Evolutionary conservation across 495 filamentous ascomycete genomes (phyloP).

Genomic region (Penicillium odoratum): DNA sequence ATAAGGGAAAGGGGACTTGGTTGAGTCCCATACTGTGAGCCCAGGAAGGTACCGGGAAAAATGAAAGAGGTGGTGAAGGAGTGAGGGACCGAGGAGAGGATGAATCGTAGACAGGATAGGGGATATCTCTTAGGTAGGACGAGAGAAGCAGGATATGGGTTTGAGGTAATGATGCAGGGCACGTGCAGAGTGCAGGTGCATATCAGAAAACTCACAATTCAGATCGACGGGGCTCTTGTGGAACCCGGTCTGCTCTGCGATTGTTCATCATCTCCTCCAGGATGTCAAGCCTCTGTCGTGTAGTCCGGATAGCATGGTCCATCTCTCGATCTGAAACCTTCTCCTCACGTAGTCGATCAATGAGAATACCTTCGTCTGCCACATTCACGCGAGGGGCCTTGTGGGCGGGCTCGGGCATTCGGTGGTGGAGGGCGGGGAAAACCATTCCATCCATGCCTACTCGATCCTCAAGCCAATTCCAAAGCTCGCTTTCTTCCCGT

Average conservation of each 20-base stretch:
- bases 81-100: not conserved
- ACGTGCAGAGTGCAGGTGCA: not conserved
- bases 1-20: not conserved
- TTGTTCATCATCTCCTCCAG: constrained; percentile 70
- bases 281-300: constrained; percentile 75
- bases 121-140: too few species aligned
- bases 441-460: constrained; percentile 71
- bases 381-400: constrained; percentile 22
- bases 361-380: constrained; percentile 35
- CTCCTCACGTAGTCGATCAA: constrained; percentile 59
- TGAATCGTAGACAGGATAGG: not conserved
- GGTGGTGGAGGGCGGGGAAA: constrained; percentile 35
- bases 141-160: not conserved
- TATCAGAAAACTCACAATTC: constrained; percentile 16
- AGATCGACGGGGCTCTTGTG: constrained; percentile 17
- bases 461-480: constrained; percentile 94
- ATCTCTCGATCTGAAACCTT: constrained; percentile 80
- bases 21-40: not conserved
- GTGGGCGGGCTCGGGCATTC: constrained; percentile 27
- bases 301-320: constrained; percentile 78
- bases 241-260: constrained; percentile 39
- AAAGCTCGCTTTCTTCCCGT: constrained; percentile 84
- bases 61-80: not conserved
- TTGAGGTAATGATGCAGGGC: not conserved
- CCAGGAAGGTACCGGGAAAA: not conserved